Evolutionary conservation across 331 rosid species (phyloP).

Genomic region (Cydonia oblonga): DNA sequence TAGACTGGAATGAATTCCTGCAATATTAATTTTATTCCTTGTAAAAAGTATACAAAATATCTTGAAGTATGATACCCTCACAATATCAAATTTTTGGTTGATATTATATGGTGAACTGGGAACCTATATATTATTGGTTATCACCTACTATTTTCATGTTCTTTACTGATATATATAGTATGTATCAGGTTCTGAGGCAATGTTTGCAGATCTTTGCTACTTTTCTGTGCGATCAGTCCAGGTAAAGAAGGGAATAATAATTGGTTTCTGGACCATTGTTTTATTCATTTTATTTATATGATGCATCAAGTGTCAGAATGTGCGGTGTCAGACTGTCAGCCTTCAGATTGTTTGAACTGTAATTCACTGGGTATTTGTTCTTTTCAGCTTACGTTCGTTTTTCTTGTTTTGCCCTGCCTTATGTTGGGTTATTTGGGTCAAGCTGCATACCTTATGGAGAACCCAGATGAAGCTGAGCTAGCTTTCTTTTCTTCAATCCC

Average conservation of each 20-base stretch:
- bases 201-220: constrained; percentile 99
- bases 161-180: constrained; percentile 12
- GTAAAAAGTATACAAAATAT: background rate
- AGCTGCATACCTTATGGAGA: constrained; percentile 93
- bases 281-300: background rate
- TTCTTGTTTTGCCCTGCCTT: constrained; percentile 93
- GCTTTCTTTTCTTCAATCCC: constrained; percentile 69
- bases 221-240: constrained; percentile 92
- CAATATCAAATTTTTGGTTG: background rate
- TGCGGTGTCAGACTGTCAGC: no score
- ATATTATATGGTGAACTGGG: background rate
- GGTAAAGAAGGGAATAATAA: constrained; percentile 33
- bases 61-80: background rate
- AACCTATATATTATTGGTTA: background rate
- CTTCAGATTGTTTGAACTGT: background rate
- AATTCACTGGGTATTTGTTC: constrained; percentile 26
- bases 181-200: constrained; percentile 94
- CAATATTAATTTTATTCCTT: no score
- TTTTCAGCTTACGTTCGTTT: constrained; percentile 82
- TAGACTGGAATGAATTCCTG: background rate
- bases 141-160: background rate
- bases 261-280: no score
- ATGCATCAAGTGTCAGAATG: background rate
- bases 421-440: constrained; percentile 98
- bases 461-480: constrained; percentile 46